These are phyloP conservation scores for Fusarium euwallaceae DNA, from an alignment of 2,329 filamentous ascomycete species.

Conservation along the genomic window DNA sequence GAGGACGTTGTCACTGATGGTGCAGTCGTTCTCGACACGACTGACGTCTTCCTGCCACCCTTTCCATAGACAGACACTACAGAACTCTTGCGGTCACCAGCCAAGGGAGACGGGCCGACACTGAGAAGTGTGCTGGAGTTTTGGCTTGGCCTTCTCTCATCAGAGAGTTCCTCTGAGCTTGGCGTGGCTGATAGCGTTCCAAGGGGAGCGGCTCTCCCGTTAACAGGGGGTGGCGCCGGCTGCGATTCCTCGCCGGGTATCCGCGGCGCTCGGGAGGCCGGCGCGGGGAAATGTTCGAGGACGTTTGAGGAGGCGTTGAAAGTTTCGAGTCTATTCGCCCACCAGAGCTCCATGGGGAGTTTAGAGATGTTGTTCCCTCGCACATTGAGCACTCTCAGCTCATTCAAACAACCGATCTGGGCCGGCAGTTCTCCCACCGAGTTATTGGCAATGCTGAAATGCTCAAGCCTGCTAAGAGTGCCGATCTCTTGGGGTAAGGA, in stretches of 20 bases:
- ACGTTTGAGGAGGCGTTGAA: slow-evolving; percentile 97
- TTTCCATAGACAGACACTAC: slow-evolving; percentile 85
- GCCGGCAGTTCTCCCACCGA: slow-evolving; percentile 85
- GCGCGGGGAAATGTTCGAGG: slow-evolving; percentile 90
- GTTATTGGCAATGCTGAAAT: slow-evolving; percentile 95
- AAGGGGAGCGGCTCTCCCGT: slow-evolving; percentile 57
- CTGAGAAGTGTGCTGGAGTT: slow-evolving; percentile 82
- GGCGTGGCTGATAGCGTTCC: slow-evolving; percentile 69
- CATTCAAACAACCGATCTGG: slow-evolving; percentile 88
- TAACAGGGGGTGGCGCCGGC: slow-evolving; percentile 51
- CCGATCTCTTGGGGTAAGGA: slow-evolving; percentile 89
- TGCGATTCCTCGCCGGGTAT: slow-evolving; percentile 64
- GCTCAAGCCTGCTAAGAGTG: slow-evolving; percentile 83
- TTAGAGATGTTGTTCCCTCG: slow-evolving; percentile 93
- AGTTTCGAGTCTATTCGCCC: slow-evolving; percentile 88
- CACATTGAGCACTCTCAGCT: slow-evolving; percentile 88
- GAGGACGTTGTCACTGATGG: slow-evolving; percentile 63
- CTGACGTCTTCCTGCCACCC: slow-evolving; percentile 86
- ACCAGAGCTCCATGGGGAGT: slow-evolving; percentile 95
- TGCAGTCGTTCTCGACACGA: slow-evolving; percentile 76
- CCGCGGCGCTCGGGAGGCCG: slow-evolving; percentile 77
- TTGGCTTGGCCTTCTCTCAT: slow-evolving; percentile 83
- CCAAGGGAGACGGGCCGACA: slow-evolving; percentile 79
- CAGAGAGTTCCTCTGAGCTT: slow-evolving; percentile 82
- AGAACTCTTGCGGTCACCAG: slow-evolving; percentile 81